Evolutionary conservation across 371 early-diverging fungal genomes (phyloP).

Genomic region (Mucor saturninus): DNA sequence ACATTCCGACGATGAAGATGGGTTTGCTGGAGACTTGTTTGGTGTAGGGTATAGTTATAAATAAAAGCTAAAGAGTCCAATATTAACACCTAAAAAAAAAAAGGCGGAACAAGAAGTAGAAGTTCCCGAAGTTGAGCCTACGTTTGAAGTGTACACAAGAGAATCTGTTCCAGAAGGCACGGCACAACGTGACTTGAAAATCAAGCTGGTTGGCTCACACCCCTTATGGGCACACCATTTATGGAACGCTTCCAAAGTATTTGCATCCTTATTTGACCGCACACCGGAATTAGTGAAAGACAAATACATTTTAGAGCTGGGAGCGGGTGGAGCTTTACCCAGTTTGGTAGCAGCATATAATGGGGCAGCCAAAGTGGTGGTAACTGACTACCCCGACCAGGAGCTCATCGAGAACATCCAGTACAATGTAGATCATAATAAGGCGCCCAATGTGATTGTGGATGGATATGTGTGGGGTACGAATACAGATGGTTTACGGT

Average conservation of each 20-base stretch:
- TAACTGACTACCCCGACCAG: slow-evolving; percentile 92
- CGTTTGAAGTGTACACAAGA: slow-evolving; percentile 57
- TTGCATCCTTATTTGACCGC: slow-evolving; percentile 79
- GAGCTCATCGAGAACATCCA: slow-evolving; percentile 80
- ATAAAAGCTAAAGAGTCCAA: too few relatives aligned
- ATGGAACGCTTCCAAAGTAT: slow-evolving; percentile 90
- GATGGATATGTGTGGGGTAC: slow-evolving; percentile 90
- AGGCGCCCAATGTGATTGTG: slow-evolving; percentile 7
- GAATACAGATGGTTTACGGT: slow-evolving; percentile 58
- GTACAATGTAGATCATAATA: slow-evolving; percentile 63
- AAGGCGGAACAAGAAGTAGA: slow-evolving; percentile 44
- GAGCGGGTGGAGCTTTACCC: slow-evolving; percentile 91
- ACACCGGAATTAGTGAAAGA: slow-evolving; percentile 59
- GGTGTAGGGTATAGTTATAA: slow-evolving; percentile 31
- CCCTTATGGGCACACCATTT: slow-evolving; percentile 90
- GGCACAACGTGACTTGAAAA: slow-evolving; percentile 36
- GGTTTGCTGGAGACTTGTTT: slow-evolving; percentile 53
- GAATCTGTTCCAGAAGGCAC: slow-evolving; percentile 17
- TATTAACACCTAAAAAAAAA: background rate
- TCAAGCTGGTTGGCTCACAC: slow-evolving; percentile 78
- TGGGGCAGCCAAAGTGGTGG: slow-evolving; percentile 77
- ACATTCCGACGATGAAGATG: slow-evolving; percentile 42
- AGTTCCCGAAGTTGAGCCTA: slow-evolving; percentile 54
- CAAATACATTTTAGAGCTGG: slow-evolving; percentile 85
- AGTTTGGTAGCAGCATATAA: slow-evolving; percentile 77